These are phyloP conservation scores for Wickerhamiella brachini DNA, from an alignment of 805 yeast species.

Conservation along the genomic window DNA sequence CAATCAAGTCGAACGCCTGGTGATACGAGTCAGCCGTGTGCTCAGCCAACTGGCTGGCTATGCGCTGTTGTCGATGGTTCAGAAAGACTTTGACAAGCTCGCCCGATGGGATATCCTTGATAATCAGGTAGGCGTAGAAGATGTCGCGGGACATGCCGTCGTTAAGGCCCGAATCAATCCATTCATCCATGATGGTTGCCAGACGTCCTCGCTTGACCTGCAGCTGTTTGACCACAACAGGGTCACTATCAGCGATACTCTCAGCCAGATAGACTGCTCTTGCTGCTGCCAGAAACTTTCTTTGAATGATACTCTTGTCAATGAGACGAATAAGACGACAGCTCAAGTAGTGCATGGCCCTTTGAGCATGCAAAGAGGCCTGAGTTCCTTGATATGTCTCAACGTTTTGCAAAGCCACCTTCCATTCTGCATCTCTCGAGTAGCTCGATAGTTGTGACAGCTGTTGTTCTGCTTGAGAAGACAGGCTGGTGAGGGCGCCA, in stretches of 20 bases:
- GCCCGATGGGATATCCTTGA: slow-evolving; percentile 8
- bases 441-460: neutral
- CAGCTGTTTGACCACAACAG: neutral
- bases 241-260: neutral
- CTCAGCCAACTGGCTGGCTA: slow-evolving; percentile 3
- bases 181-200: neutral
- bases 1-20: slow-evolving; percentile 9
- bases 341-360: neutral
- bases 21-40: neutral
- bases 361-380: neutral
- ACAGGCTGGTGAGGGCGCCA: neutral
- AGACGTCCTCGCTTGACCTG: slow-evolving; percentile 1
- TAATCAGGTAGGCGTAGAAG: slow-evolving; percentile 15
- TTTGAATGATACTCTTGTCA: slow-evolving; percentile 6
- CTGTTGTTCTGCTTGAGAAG: neutral
- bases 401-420: neutral
- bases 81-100: slow-evolving; percentile 9
- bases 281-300: slow-evolving; percentile 7
- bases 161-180: slow-evolving; percentile 4
- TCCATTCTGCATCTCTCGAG: neutral
- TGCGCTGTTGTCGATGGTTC: slow-evolving; percentile 2
- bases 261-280: slow-evolving; percentile 7
- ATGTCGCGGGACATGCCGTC: slow-evolving; percentile 11
- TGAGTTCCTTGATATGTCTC: neutral
- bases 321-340: neutral